Evolutionary conservation across 176 grass and related monocot genomes (phyloP).

Genomic region (Phoenix roebelenii): DNA sequence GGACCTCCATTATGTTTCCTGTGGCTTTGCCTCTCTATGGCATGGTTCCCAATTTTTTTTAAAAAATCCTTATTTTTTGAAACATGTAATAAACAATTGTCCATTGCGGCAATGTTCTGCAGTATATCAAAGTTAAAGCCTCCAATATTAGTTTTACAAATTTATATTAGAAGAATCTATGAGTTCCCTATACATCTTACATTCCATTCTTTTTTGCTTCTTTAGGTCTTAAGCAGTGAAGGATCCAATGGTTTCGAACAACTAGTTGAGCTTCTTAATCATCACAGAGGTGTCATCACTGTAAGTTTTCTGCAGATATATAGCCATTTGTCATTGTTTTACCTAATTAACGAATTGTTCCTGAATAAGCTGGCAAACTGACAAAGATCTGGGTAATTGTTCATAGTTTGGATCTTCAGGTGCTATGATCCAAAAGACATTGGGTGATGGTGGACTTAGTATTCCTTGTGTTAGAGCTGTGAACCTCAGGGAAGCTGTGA

Average conservation of each 20-base stretch:
- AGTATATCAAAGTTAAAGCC: background rate
- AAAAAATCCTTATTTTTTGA: too few relatives aligned
- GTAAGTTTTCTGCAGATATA: background rate
- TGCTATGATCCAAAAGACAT: slow-evolving; percentile 5
- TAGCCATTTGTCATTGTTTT: too few relatives aligned
- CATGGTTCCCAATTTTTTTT: too few relatives aligned
- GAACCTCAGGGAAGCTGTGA: slow-evolving; percentile 1
- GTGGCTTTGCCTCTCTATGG: too few relatives aligned
- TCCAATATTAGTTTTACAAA: background rate
- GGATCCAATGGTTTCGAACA: slow-evolving; percentile 14
- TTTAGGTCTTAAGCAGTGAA: slow-evolving; percentile 5
- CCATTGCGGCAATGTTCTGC: too few relatives aligned
- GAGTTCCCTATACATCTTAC: background rate
- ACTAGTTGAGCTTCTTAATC: slow-evolving; percentile 8
- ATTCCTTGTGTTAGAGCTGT: slow-evolving; percentile 5
- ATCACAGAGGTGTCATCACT: slow-evolving; percentile 5
- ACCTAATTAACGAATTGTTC: background rate
- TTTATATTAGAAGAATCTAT: background rate
- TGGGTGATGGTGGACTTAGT: slow-evolving; percentile 16
- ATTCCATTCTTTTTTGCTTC: background rate
- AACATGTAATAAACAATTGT: too few relatives aligned
- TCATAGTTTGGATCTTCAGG: slow-evolving; percentile 9
- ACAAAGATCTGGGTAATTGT: background rate
- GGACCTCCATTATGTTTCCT: too few relatives aligned
- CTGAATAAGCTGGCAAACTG: background rate